phyloP scores from a whole-genome alignment of 2,329 filamentous ascomycete species.

The Colletotrichum cordylinicola region DNA sequence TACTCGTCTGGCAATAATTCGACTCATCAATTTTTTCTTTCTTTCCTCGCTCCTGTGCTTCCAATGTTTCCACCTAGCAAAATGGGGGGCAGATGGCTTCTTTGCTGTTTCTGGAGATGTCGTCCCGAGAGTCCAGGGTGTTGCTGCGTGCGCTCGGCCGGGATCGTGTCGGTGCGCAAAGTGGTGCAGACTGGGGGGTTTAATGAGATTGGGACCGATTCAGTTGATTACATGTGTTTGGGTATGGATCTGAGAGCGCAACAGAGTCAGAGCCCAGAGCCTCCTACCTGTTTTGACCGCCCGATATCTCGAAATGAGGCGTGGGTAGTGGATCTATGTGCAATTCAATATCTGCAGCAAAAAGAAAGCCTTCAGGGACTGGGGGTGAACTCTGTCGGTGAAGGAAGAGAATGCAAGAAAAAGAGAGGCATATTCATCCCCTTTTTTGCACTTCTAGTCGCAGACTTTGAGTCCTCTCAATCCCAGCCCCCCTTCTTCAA shows the following conservation, averaged over 20 bases:
- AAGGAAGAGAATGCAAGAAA: neutral
- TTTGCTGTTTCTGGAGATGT: constrained; percentile 10
- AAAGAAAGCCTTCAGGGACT: neutral
- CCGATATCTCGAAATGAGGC: neutral
- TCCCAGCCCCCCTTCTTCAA: neutral
- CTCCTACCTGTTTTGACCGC: neutral
- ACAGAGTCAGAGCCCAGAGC: neutral
- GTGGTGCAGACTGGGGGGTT: neutral
- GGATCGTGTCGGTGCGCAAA: constrained; percentile 9
- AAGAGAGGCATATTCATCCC: neutral
- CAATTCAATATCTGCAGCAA: constrained; percentile 2
- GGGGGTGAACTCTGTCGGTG: neutral
- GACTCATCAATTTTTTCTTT: neutral
- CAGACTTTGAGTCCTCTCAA: neutral
- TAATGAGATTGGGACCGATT: constrained; percentile 10
- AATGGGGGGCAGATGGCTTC: neutral
- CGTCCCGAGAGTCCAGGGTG: neutral
- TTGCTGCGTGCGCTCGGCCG: neutral
- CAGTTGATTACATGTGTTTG: neutral
- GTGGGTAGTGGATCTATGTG: neutral
- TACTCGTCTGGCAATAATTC: neutral
- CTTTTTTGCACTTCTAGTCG: neutral
- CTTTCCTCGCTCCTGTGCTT: neutral
- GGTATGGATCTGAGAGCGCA: neutral
- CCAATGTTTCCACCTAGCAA: neutral